These are phyloP conservation scores for Rhodamnia argentea DNA, from an alignment of 345 rosid species.

Conservation along the genomic window DNA sequence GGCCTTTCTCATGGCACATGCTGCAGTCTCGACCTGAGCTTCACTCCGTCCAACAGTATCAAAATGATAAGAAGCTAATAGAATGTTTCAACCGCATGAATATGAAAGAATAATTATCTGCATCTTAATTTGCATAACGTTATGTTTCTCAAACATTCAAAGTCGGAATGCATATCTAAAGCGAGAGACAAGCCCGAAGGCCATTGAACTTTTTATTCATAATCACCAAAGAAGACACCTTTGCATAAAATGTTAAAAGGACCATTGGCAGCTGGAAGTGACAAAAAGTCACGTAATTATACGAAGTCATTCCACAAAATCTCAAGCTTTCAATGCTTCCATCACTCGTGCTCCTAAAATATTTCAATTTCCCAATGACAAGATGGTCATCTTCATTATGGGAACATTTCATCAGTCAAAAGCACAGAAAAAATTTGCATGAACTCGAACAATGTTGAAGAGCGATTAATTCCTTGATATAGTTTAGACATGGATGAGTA, in stretches of 20 bases:
- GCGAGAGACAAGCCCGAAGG: background rate
- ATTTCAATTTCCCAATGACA: background rate
- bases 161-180: background rate
- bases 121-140: background rate
- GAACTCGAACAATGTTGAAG: background rate
- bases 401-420: background rate
- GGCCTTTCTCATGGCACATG: background rate
- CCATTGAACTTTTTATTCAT: background rate
- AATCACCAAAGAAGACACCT: background rate
- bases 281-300: background rate
- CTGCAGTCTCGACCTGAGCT: background rate
- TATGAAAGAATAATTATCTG: background rate
- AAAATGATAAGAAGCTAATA: background rate
- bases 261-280: background rate
- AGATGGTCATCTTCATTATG: background rate
- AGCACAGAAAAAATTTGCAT: background rate
- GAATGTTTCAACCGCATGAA: background rate
- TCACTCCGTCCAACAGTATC: background rate
- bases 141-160: background rate
- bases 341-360: background rate
- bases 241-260: background rate
- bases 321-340: background rate
- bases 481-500: conserved; percentile 11
- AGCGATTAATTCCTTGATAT: background rate
- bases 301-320: background rate